Evolutionary conservation across 345 rosid genomes (phyloP), one percentile per base, ranked within the genome.

Genomic region (Abelmoschus esculentus): DNA sequence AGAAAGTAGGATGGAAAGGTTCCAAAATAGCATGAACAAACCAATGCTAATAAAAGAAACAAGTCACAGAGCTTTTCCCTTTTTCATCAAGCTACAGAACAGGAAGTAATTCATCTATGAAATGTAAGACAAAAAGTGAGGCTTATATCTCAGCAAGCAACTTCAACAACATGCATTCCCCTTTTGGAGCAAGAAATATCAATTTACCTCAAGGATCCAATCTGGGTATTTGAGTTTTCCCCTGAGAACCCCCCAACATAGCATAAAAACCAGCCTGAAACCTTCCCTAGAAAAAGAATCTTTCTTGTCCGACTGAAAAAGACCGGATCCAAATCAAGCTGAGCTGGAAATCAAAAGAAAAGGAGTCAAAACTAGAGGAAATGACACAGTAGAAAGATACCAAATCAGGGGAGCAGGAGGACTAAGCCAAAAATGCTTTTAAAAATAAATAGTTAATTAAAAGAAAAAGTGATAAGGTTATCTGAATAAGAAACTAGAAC

Each of bases 401-500:
- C 38, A 46, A 78, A 66, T 72, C 58, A 28, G 67, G 69, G 36
- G 46, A 73, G 36, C 6, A 74, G 66, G 10, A 69, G 57, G 70
- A 15, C 14, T 28, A 73, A 54, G 54, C 29, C 57, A 71, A 58
- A 72, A 61, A 36, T 63, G 52, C 7, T 53, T n/a, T 32, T 4
- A 32, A 32, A 32, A 32, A 18, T 0, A 53, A 8, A 53, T n/a
- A 17, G 5, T 53, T 10, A 19, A 52, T 13, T 49, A n/a, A 70
- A n/a, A 15, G 55, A 59, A 73, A 63, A 17, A 76, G 1, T 73
- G 80, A 80, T 76, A 71, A 73, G 73, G 72, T 75, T 79, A 80
- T 80, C 81, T 72, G 65, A 71, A 73, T 29, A 74, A 72, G 70
- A 67, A 80, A 70, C 52, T 7, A 66, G 84, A 87, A 84, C 85